A percentile compares a stretch with the other conserved stretches of the same genome.
Evolutionary conservation across 441 rosid species (phyloP).

Genomic region (Pelargonium fulgidum): DNA sequence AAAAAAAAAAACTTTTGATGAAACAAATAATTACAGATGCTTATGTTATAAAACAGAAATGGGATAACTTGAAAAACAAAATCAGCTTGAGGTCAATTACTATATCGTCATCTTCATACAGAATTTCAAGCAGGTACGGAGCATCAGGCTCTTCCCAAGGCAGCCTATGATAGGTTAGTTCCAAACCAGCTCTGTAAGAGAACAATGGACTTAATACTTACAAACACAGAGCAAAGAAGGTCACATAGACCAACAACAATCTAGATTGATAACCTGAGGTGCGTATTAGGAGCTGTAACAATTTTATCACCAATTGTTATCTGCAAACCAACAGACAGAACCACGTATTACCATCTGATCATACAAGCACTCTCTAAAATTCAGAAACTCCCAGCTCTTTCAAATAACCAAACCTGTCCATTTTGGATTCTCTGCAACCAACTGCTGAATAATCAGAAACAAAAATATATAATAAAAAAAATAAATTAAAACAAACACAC

Average conservation of each 20-base stretch:
- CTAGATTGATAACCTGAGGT: constrained; percentile 40
- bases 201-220: constrained; percentile 6
- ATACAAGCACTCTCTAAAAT: background rate
- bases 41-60: background rate
- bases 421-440: constrained; percentile 85
- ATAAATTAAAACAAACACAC: background rate
- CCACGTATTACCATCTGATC: background rate
- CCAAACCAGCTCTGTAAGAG: constrained; percentile 45
- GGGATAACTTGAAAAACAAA: background rate
- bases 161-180: constrained; percentile 65
- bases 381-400: background rate
- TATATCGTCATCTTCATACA: constrained; percentile 68
- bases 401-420: constrained; percentile 58
- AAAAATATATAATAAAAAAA: background rate
- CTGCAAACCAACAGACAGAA: constrained; percentile 34
- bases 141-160: constrained; percentile 91
- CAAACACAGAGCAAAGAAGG: background rate
- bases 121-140: constrained; percentile 43
- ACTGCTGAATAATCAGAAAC: constrained; percentile 33
- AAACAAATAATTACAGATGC: background rate
- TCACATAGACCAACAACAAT: background rate
- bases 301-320: constrained; percentile 52
- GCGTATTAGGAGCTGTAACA: constrained; percentile 40
- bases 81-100: constrained; percentile 29
- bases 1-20: background rate